Conservation (phyloP, 352 stramenopile species). For the Lagenidium sp. region DNA sequence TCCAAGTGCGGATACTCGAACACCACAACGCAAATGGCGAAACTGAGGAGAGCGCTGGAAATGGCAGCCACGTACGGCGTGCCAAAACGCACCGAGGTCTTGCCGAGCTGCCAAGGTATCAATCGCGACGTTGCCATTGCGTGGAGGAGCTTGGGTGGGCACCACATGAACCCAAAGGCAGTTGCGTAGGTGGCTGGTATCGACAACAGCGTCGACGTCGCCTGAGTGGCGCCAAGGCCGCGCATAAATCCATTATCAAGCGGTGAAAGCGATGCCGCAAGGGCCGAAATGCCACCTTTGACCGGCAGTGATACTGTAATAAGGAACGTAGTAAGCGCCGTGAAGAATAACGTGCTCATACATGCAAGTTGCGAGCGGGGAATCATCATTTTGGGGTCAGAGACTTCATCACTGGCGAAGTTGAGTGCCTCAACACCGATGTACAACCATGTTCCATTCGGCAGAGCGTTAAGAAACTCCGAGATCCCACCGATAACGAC, state of each 20-base stretch:
- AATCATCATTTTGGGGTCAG: not conserved
- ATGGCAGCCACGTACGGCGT: not conserved
- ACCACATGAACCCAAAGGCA: constrained; percentile 23
- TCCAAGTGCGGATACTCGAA: constrained; percentile 3
- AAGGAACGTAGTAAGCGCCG: not conserved
- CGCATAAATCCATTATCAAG: not conserved
- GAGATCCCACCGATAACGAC: not conserved
- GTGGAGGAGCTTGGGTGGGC: constrained; percentile 17
- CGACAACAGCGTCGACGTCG: constrained; percentile 9
- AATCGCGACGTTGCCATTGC: constrained; percentile 18
- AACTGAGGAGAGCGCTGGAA: constrained; percentile 4
- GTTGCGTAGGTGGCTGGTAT: constrained; percentile 22
- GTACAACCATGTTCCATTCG: not conserved
- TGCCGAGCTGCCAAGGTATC: constrained; percentile 1
- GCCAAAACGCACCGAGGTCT: not conserved
- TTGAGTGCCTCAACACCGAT: not conserved
- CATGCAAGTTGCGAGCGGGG: not conserved
- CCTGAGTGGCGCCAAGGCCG: not conserved
- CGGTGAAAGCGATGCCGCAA: not conserved
- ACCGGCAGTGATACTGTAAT: not conserved
- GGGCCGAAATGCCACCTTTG: not conserved
- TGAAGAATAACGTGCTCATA: not conserved
- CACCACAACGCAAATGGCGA: constrained; percentile 12
- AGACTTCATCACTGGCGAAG: not conserved
- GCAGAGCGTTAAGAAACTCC: not conserved